These are phyloP conservation scores for Chaetomium sp. DNA, from an alignment of 2,329 filamentous ascomycete genomes.

Conservation along the genomic window DNA sequence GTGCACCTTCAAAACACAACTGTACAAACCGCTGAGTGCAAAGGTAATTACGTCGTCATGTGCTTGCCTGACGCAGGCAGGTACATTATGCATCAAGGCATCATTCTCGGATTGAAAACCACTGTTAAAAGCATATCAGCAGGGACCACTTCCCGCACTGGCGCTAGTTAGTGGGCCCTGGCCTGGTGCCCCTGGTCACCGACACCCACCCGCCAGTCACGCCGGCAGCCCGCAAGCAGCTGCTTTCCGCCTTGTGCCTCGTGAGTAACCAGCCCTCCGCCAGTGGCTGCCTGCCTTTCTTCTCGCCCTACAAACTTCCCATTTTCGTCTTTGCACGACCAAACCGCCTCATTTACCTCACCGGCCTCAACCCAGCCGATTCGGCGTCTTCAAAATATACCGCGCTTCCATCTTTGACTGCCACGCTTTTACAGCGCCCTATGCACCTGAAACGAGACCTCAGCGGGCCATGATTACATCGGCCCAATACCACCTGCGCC, in stretches of 20 bases:
- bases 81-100: slow-evolving; percentile 1
- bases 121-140: slow-evolving; percentile 1
- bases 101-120: neutral
- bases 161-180: slow-evolving; percentile 9
- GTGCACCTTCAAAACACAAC: too few species aligned
- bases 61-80: neutral
- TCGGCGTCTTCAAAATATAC: neutral
- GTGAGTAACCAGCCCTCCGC: slow-evolving; percentile 11
- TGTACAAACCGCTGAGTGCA: too few species aligned
- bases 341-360: neutral
- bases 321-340: neutral
- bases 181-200: slow-evolving; percentile 11
- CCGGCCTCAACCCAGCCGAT: too few species aligned
- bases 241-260: slow-evolving; percentile 6
- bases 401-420: neutral
- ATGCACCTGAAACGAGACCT: neutral
- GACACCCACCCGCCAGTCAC: slow-evolving; percentile 11
- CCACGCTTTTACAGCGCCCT: neutral
- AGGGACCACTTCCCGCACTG: slow-evolving; percentile 3
- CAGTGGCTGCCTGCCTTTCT: slow-evolving; percentile 13
- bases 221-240: slow-evolving; percentile 1
- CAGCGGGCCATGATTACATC: slow-evolving; percentile 15
- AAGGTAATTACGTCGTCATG: too few species aligned
- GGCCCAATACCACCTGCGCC: slow-evolving; percentile 4
- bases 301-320: slow-evolving; percentile 5